Evolutionary conservation across 2,329 filamentous ascomycete genomes (phyloP).

Genomic region (Cladorrhinum sp.): DNA sequence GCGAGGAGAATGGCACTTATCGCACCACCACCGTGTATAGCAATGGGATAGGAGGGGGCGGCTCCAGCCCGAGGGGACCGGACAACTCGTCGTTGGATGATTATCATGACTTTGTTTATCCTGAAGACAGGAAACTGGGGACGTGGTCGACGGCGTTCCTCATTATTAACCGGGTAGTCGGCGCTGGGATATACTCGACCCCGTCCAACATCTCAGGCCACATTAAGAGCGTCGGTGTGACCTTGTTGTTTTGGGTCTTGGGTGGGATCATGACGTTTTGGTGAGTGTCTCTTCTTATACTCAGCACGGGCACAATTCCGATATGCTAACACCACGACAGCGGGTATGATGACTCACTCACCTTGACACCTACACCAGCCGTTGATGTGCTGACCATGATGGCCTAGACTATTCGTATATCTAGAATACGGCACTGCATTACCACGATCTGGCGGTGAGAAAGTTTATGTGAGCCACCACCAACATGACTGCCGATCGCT

Average conservation of each 20-base stretch:
- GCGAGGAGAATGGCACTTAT: slow-evolving; percentile 24
- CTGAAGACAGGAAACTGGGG: slow-evolving; percentile 32
- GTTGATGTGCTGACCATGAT: slow-evolving; percentile 1
- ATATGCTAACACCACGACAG: slow-evolving; percentile 19
- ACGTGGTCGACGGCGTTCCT: slow-evolving; percentile 38
- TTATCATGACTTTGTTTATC: slow-evolving; percentile 30
- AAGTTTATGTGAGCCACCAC: slow-evolving; percentile 39
- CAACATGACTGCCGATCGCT: neutral
- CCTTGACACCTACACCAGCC: neutral
- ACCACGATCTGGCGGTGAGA: slow-evolving; percentile 40
- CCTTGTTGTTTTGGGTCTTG: slow-evolving; percentile 47
- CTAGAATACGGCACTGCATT: slow-evolving; percentile 50
- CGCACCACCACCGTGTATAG: slow-evolving; percentile 23
- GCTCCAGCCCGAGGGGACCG: slow-evolving; percentile 16
- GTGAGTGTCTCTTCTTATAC: too few species aligned
- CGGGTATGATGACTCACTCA: slow-evolving; percentile 19
- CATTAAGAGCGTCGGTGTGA: slow-evolving; percentile 44
- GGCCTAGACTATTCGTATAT: slow-evolving; percentile 36
- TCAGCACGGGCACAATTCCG: too few species aligned
- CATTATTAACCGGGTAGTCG: slow-evolving; percentile 48
- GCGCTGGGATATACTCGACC: slow-evolving; percentile 49
- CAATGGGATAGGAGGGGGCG: slow-evolving; percentile 19
- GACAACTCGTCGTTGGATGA: slow-evolving; percentile 25
- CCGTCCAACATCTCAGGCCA: slow-evolving; percentile 43
- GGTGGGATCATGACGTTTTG: slow-evolving; percentile 46